Evolutionary conservation across 2,329 filamentous ascomycete species (phyloP).

Genomic region (Pseudogymnoascus sp.): DNA sequence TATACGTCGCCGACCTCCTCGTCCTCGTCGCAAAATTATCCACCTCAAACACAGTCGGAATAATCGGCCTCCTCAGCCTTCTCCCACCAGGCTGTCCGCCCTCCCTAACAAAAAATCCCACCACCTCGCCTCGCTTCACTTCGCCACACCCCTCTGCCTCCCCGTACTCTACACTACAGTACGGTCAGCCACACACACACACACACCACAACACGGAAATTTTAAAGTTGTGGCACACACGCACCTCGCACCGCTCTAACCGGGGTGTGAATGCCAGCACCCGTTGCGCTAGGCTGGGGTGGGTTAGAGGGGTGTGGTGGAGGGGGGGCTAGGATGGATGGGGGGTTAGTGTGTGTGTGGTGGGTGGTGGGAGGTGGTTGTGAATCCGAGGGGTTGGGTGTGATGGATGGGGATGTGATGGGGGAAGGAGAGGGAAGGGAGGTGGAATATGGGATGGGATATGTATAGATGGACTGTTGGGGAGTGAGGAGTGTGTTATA

Average conservation of each 20-base stretch:
- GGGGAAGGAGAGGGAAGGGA: too few relatives aligned
- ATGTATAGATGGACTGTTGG: not conserved
- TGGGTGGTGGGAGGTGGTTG: not conserved
- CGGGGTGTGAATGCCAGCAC: not conserved
- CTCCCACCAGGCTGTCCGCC: not conserved
- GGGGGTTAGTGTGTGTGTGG: too few relatives aligned
- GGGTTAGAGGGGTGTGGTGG: not conserved
- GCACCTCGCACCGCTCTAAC: too few relatives aligned
- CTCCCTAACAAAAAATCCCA: not conserved
- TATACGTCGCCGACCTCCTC: too few relatives aligned
- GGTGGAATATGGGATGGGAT: not conserved
- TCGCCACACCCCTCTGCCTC: too few relatives aligned
- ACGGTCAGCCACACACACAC: not conserved
- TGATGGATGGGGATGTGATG: not conserved
- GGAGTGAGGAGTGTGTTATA: too few relatives aligned
- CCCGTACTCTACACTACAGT: too few relatives aligned
- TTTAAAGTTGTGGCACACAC: not conserved
- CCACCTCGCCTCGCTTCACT: not conserved
- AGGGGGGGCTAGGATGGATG: too few relatives aligned
- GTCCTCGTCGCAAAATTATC: too few relatives aligned
- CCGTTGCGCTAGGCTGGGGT: not conserved
- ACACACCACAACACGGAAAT: not conserved
- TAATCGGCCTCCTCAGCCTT: not conserved
- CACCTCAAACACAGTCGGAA: too few relatives aligned
- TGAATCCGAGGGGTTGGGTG: not conserved